Evolutionary conservation across 2,329 filamentous ascomycete genomes (phyloP), one percentile per base, ranked within the genome.

Genomic region (Chaetomium olivaceum): DNA sequence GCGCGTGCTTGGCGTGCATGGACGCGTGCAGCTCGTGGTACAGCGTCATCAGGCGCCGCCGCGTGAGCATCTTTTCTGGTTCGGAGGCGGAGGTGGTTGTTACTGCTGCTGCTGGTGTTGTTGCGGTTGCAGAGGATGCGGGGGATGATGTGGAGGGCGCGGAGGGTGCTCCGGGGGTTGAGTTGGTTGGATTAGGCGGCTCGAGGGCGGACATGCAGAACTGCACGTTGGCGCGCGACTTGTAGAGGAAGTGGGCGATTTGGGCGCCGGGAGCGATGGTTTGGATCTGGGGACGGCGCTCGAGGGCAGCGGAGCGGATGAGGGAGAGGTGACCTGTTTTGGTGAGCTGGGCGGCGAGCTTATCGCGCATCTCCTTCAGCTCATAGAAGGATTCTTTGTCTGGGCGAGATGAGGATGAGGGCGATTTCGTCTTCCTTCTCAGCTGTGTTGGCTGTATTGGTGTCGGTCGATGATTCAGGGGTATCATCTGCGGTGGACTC

Each of bases 301-400:
- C 81, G 11, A 83, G 83, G 36, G 91, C 87, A 16, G 93, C 91
- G 2, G 83, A 79, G 68, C 87, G 87, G 74, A 99, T 94, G 62
- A 91, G 82, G 33, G 87, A 81, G 72, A 98, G 86, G 72, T 87
- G 89, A 61, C 89, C 88, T 73, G 90, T 94, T 72, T 88, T 90
- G 67, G 89, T 85, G 67, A 98, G 82, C 78, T 94, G 90, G 75
- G 87, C 76, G 11, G 83, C 81, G 46, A 89, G 82, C 50, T 85
- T 83, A 72, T 88, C 84, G 62, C 86, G 83, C 86, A 89, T 89
- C 68, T 88, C 86, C 74, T 95, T 89, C 72, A 99, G 83, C 62
- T 92, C 89, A 76, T 92, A 98, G 79, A 99, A 99, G 72, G 91
- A 90, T 79, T 99, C 94, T 74, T 93, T 95, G 72, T 97, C 90